Evolutionary conservation across 331 rosid genomes (phyloP).

Genomic region (Ulmus americana): DNA sequence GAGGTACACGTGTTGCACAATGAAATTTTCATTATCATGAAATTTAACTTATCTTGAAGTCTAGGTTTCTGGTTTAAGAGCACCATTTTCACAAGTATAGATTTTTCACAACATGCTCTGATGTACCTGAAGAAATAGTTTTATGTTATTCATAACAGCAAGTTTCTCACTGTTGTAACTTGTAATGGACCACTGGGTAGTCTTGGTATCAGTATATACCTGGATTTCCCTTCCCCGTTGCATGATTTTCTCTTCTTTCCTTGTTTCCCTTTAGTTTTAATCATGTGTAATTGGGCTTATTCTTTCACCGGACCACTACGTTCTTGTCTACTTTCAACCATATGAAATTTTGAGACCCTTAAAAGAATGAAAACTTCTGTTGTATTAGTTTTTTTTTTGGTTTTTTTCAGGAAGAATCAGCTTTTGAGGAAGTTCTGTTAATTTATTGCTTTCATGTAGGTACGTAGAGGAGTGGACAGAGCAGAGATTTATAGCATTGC

Average conservation of each 20-base stretch:
- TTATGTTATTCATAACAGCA: not conserved
- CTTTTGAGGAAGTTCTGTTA: not conserved
- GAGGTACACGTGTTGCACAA: constrained; percentile 51
- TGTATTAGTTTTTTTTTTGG: not conserved
- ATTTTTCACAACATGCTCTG: constrained; percentile 3
- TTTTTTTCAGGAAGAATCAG: not conserved
- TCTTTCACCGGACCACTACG: not conserved
- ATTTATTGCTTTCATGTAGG: constrained; percentile 35
- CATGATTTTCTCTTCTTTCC: not conserved
- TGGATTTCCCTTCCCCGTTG: not conserved
- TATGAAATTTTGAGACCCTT: not conserved
- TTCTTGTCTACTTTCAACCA: not conserved
- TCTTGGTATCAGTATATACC: not conserved
- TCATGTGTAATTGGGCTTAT: not conserved
- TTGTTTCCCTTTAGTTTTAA: not conserved
- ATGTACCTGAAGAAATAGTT: not conserved
- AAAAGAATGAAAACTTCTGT: not conserved
- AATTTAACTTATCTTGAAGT: constrained; percentile 16
- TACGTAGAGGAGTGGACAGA: constrained; percentile 86
- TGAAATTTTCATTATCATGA: constrained; percentile 10
- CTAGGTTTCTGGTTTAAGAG: constrained; percentile 9
- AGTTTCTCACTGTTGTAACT: not conserved
- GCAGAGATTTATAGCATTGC: constrained; percentile 83
- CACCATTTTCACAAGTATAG: not conserved
- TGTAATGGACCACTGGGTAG: not conserved